These are phyloP conservation scores for Hypericum perforatum DNA, from an alignment of 345 rosid genomes.

Conservation along the genomic window DNA sequence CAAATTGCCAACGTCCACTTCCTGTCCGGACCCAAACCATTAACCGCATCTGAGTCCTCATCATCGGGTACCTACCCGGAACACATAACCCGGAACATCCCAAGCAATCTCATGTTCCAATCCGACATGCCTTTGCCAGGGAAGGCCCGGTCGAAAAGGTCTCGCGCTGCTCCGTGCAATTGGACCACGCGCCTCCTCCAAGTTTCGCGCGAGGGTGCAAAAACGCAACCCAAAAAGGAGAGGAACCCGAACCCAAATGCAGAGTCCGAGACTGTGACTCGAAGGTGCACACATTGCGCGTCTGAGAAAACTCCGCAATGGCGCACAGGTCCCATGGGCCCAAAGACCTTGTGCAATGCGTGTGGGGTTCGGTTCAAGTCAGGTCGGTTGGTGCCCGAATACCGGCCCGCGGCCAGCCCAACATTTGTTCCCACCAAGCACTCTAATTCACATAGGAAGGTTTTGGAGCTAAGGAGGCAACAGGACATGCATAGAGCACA, in stretches of 20 bases:
- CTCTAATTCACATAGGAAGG: slow-evolving; percentile 74
- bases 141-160: slow-evolving; percentile 57
- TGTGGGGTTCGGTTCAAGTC: slow-evolving; percentile 78
- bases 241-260: slow-evolving; percentile 8
- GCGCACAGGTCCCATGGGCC: slow-evolving; percentile 77
- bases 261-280: slow-evolving; percentile 9
- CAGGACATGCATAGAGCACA: slow-evolving; percentile 35
- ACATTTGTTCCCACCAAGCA: slow-evolving; percentile 51
- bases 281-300: slow-evolving; percentile 59
- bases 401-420: slow-evolving; percentile 75
- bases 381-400: slow-evolving; percentile 64
- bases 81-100: slow-evolving; percentile 9
- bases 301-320: slow-evolving; percentile 71
- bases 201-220: slow-evolving; percentile 15
- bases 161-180: slow-evolving; percentile 53
- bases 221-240: slow-evolving; percentile 17
- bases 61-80: slow-evolving; percentile 28
- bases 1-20: slow-evolving; percentile 28
- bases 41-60: slow-evolving; percentile 35
- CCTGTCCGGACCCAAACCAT: slow-evolving; percentile 35
- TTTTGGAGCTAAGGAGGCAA: slow-evolving; percentile 64
- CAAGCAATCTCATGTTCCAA: slow-evolving; percentile 26
- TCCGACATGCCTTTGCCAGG: slow-evolving; percentile 48
- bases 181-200: slow-evolving; percentile 67
- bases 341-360: slow-evolving; percentile 63